Evolutionary conservation across 352 stramenopile species (phyloP).

Genomic region (Globisporangium iwayamae): DNA sequence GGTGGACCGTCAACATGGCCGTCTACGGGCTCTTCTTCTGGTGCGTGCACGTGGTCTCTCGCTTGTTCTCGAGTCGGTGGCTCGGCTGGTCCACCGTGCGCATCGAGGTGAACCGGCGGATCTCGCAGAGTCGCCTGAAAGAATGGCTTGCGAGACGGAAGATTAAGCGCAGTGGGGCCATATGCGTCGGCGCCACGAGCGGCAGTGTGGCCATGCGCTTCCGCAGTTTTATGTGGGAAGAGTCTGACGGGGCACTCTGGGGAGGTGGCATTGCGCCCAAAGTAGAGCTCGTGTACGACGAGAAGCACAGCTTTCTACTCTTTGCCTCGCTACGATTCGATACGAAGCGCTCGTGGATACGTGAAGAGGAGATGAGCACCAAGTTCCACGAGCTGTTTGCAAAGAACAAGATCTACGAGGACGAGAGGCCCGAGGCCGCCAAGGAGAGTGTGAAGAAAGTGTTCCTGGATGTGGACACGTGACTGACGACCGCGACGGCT

Average conservation of each 20-base stretch:
- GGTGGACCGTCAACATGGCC: constrained; percentile 91
- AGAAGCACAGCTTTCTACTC: constrained; percentile 56
- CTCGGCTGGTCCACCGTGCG: constrained; percentile 87
- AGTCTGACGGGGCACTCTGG: constrained; percentile 84
- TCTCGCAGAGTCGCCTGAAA: constrained; percentile 31
- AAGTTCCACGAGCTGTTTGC: constrained; percentile 49
- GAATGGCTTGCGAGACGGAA: constrained; percentile 24
- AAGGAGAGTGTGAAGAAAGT: neutral
- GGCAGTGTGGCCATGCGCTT: constrained; percentile 71
- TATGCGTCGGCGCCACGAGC: constrained; percentile 49
- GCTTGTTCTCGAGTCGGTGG: constrained; percentile 43
- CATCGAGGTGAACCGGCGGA: constrained; percentile 56
- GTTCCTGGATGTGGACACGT: constrained; percentile 4
- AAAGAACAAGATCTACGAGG: constrained; percentile 8
- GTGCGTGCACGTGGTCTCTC: constrained; percentile 44
- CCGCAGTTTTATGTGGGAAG: constrained; percentile 86
- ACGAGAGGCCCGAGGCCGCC: neutral
- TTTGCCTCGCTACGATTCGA: constrained; percentile 56
- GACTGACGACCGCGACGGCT: neutral
- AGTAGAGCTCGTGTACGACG: constrained; percentile 74
- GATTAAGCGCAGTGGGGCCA: constrained; percentile 19
- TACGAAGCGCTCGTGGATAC: constrained; percentile 30
- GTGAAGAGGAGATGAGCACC: constrained; percentile 41
- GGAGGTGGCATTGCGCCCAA: constrained; percentile 59
- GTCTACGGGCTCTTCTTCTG: constrained; percentile 63